These are phyloP conservation scores for Termitomyces sp. DNA, from an alignment of 768 basidiomycete genomes.

Conservation along the genomic window DNA sequence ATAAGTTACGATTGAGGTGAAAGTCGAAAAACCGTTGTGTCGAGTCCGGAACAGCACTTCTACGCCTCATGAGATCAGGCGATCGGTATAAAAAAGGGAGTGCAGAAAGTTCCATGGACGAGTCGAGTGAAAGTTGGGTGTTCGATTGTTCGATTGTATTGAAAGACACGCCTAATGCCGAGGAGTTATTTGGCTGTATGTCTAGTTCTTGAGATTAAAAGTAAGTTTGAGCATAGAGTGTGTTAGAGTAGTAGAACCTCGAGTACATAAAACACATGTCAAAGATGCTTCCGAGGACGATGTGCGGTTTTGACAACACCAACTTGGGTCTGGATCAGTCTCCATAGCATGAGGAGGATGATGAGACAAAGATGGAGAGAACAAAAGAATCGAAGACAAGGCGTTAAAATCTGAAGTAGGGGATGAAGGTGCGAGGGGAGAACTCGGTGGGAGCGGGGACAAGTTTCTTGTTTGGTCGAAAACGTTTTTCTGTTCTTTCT, in stretches of 20 bases:
- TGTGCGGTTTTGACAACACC: slow-evolving; percentile 1
- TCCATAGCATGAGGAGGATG: background rate
- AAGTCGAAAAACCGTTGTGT: slow-evolving; percentile 8
- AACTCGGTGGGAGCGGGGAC: slow-evolving; percentile 11
- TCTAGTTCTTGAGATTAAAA: background rate
- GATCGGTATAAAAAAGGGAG: slow-evolving; percentile 11
- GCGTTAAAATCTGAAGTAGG: background rate
- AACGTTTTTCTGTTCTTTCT: background rate
- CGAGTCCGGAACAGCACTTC: slow-evolving; percentile 8
- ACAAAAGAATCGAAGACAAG: background rate
- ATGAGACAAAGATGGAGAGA: background rate
- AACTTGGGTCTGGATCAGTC: background rate
- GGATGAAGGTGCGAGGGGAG: background rate
- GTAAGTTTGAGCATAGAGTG: background rate
- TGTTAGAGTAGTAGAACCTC: slow-evolving; percentile 4
- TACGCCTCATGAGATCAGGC: slow-evolving; percentile 5
- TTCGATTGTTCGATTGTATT: background rate
- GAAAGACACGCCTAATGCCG: background rate
- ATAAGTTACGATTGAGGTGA: background rate
- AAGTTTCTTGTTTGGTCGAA: background rate
- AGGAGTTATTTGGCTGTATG: background rate
- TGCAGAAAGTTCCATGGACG: slow-evolving; percentile 10
- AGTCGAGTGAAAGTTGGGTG: background rate
- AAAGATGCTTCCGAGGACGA: background rate
- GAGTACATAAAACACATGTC: slow-evolving; percentile 6